phyloP scores from a whole-genome alignment of 768 basidiomycete genomes.

The Hebeloma cylindrosporum region DNA sequence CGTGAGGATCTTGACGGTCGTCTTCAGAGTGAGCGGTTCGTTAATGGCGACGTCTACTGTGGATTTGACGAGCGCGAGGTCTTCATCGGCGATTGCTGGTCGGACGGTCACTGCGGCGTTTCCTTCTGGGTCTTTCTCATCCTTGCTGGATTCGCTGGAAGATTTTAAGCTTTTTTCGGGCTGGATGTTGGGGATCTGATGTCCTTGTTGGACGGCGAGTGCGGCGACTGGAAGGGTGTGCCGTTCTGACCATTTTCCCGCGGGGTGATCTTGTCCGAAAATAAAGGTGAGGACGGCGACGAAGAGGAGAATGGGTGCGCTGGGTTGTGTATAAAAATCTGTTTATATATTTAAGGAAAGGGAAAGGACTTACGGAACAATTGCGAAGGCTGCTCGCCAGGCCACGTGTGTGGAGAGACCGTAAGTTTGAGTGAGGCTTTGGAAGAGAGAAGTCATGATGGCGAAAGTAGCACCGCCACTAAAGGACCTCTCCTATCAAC shows the following conservation, averaged over 20 bases:
- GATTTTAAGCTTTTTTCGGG: slow-evolving; percentile 24
- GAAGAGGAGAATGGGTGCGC: slow-evolving; percentile 47
- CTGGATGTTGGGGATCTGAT: slow-evolving; percentile 16
- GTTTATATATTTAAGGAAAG: background rate
- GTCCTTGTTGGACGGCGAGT: slow-evolving; percentile 17
- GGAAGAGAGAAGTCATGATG: slow-evolving; percentile 55
- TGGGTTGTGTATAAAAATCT: slow-evolving; percentile 3
- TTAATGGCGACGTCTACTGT: slow-evolving; percentile 46
- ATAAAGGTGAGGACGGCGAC: slow-evolving; percentile 41
- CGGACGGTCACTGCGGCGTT: slow-evolving; percentile 22
- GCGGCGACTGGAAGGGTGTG: slow-evolving; percentile 36
- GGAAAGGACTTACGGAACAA: slow-evolving; percentile 41
- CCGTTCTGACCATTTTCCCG: slow-evolving; percentile 51
- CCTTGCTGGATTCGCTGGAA: slow-evolving; percentile 19
- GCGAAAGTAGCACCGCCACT: slow-evolving; percentile 53
- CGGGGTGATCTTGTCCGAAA: slow-evolving; percentile 55
- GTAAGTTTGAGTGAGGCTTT: slow-evolving; percentile 30
- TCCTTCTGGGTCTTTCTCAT: slow-evolving; percentile 25
- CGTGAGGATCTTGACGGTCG: slow-evolving; percentile 32
- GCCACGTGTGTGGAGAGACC: slow-evolving; percentile 42
- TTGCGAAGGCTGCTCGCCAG: slow-evolving; percentile 56
- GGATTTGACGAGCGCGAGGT: slow-evolving; percentile 20
- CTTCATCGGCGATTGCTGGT: slow-evolving; percentile 18
- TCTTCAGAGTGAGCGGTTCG: slow-evolving; percentile 38
- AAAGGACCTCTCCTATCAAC: no score